A percentile compares a stretch with the other conserved stretches of the same genome.
Conservation (phyloP, 148 eudicot genomes). For the Hydrangea macrophylla region DNA sequence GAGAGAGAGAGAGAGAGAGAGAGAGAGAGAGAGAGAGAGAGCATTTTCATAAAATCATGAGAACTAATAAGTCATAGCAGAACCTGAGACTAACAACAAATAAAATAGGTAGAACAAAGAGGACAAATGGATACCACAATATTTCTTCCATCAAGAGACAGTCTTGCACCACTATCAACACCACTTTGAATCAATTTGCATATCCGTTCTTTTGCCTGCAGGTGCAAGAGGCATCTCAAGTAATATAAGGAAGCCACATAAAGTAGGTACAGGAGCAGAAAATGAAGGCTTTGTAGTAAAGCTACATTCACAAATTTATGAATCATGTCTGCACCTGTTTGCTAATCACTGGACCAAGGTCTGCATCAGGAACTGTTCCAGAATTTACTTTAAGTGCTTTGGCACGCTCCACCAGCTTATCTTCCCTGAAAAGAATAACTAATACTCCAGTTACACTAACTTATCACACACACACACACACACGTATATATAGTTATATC, state of each 20-base stretch:
- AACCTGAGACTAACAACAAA: neutral
- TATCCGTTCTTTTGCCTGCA: conserved; percentile 88
- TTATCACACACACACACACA: neutral
- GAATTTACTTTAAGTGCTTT: conserved; percentile 79
- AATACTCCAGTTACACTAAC: neutral
- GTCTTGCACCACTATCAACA: conserved; percentile 77
- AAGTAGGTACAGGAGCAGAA: conserved; percentile 3
- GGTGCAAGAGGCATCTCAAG: conserved; percentile 1
- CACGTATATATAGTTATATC: no score
- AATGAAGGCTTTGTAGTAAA: neutral
- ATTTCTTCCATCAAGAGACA: conserved; percentile 84
- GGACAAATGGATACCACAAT: conserved; percentile 46
- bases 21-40: no score
- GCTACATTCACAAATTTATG: neutral
- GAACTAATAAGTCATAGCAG: neutral
- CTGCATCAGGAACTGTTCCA: conserved; percentile 92
- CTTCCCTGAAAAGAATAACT: conserved; percentile 55
- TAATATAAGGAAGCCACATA: conserved; percentile 1
- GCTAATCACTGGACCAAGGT: conserved; percentile 98
- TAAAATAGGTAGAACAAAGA: neutral
- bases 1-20: no score
- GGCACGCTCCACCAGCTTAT: conserved; percentile 78
- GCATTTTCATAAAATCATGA: neutral
- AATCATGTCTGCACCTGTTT: conserved; percentile 56
- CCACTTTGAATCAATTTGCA: conserved; percentile 81